Evolutionary conservation across 208 protist genomes (phyloP).

Genomic region (Vickermania ingenoplastis): DNA sequence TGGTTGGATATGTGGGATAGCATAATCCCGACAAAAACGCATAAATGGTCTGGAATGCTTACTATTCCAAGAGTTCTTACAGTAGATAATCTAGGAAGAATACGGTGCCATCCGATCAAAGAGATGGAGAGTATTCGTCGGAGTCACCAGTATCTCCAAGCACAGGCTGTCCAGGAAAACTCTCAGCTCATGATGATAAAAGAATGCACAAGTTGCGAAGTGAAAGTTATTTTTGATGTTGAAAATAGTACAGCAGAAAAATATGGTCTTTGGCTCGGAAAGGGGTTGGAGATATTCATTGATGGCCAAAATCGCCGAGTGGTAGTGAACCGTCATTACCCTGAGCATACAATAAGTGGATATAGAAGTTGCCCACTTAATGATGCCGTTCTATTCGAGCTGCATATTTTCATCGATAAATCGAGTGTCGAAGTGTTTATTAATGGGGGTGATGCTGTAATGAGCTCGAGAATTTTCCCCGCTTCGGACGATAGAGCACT

Average conservation of each 20-base stretch:
- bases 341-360: conserved; percentile 35
- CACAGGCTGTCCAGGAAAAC: conserved; percentile 19
- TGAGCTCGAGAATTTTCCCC: conserved; percentile 46
- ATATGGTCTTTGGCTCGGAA: conserved; percentile 50
- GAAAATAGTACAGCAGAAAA: conserved; percentile 36
- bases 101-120: conserved; percentile 21
- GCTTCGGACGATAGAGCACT: conserved; percentile 15
- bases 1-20: conserved; percentile 55
- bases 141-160: conserved; percentile 16
- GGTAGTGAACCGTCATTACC: conserved; percentile 45
- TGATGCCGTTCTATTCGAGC: conserved; percentile 7
- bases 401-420: conserved; percentile 43
- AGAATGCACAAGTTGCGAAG: conserved; percentile 28
- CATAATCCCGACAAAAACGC: conserved; percentile 35
- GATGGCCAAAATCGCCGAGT: conserved; percentile 26
- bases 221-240: conserved; percentile 23
- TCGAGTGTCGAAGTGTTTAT: conserved; percentile 57
- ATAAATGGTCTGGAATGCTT: conserved; percentile 38
- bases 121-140: conserved; percentile 30
- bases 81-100: conserved; percentile 21
- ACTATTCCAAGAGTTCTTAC: conserved; percentile 29
- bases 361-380: conserved; percentile 39
- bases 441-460: conserved; percentile 28
- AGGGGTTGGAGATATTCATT: conserved; percentile 34
- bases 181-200: conserved; percentile 19